Evolutionary conservation across 164 flowering plant genomes (phyloP).

Genomic region (Paratinospora sagittata): DNA sequence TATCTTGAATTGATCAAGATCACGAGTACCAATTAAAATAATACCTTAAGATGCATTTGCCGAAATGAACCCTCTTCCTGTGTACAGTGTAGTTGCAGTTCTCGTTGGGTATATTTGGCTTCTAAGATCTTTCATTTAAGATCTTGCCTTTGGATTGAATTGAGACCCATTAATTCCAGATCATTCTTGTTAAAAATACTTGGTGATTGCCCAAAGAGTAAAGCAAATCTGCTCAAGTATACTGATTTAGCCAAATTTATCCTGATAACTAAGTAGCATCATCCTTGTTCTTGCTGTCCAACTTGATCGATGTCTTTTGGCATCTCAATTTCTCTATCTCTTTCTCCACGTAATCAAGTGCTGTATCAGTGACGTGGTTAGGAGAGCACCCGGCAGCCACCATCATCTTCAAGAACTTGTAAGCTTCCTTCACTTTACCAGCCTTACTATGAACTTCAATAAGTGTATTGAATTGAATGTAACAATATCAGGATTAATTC

Average conservation of each 20-base stretch:
- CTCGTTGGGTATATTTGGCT: background rate
- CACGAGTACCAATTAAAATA: too few relatives aligned
- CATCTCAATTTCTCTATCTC: constrained; percentile 63
- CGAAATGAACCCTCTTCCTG: background rate
- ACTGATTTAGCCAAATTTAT: too few relatives aligned
- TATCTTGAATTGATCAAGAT: too few relatives aligned
- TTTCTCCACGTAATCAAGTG: constrained; percentile 64
- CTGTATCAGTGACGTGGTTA: constrained; percentile 81
- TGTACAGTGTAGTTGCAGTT: background rate
- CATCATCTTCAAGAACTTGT: constrained; percentile 77
- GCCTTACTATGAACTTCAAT: constrained; percentile 82
- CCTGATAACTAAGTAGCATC: too few relatives aligned
- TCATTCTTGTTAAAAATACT: background rate
- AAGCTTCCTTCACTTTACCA: constrained; percentile 70
- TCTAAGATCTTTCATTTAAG: background rate
- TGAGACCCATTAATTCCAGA: background rate
- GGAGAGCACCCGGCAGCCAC: constrained; percentile 82
- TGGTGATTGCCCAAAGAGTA: background rate
- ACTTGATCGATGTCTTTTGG: constrained; percentile 54
- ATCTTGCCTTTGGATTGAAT: background rate
- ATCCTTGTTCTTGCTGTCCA: constrained; percentile 19
- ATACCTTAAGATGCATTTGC: background rate
- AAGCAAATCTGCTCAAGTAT: background rate
- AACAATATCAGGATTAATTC: constrained; percentile 86
- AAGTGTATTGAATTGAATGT: constrained; percentile 81